phyloP scores from a whole-genome alignment of 352 stramenopile species.

The Pythium sukuiense region DNA sequence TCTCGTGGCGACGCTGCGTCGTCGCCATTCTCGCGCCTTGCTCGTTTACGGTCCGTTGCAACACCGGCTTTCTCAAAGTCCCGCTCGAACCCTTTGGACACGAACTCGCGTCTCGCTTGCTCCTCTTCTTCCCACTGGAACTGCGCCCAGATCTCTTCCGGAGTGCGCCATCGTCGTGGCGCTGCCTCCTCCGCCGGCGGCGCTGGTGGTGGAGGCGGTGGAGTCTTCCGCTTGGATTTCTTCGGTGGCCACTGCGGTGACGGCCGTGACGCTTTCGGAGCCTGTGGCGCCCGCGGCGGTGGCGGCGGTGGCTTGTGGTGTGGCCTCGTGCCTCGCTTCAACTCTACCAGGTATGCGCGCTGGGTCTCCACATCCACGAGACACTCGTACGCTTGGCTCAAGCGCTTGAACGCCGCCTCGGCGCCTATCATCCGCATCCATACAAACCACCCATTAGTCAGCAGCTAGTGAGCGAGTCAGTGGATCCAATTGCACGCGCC shows the following conservation, averaged over 20 bases:
- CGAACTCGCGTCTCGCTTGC: constrained; percentile 55
- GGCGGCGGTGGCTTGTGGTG: constrained; percentile 5
- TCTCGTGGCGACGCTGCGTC: neutral
- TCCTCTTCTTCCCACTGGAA: constrained; percentile 79
- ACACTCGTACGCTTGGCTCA: constrained; percentile 80
- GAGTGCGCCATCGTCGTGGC: constrained; percentile 37
- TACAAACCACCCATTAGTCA: neutral
- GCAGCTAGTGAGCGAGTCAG: neutral
- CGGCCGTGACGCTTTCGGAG: constrained; percentile 3
- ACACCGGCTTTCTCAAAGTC: constrained; percentile 32
- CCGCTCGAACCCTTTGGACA: constrained; percentile 61
- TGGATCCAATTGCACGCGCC: constrained; percentile 14
- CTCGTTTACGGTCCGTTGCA: neutral
- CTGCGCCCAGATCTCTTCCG: constrained; percentile 65
- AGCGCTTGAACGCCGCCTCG: constrained; percentile 74
- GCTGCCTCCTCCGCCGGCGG: neutral
- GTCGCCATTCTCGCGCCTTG: neutral
- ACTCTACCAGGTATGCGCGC: constrained; percentile 46
- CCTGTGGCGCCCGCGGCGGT: constrained; percentile 3
- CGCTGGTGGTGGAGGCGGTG: constrained; percentile 1
- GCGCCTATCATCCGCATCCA: constrained; percentile 36
- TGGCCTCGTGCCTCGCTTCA: constrained; percentile 18
- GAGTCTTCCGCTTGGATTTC: constrained; percentile 16
- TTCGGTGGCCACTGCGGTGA: constrained; percentile 3
- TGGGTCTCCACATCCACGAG: constrained; percentile 48